Percentiles rank a stretch among this genome's conserved stretches.
Evolutionary conservation across 2,329 filamentous ascomycete genomes (phyloP).

Genomic region (Stagonosporopsis rhizophila): DNA sequence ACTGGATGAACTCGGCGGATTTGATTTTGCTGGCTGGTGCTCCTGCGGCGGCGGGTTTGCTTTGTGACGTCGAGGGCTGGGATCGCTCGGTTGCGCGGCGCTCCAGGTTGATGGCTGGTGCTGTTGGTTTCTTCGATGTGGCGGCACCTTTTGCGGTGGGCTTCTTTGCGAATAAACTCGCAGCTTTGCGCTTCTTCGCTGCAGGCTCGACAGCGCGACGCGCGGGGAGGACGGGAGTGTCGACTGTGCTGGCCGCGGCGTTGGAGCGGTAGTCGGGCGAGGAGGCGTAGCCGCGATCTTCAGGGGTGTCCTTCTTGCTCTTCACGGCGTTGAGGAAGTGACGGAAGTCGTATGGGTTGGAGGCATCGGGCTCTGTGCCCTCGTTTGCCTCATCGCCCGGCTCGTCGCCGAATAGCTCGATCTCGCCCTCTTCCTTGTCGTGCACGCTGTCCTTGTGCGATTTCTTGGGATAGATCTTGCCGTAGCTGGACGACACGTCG

Average conservation of each 20-base stretch:
- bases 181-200: constrained; percentile 40
- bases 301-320: constrained; percentile 44
- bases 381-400: constrained; percentile 34
- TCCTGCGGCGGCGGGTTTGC: constrained; percentile 27
- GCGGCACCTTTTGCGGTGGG: constrained; percentile 17
- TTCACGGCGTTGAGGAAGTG: constrained; percentile 51
- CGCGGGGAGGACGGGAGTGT: not conserved
- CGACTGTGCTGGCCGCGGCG: not conserved
- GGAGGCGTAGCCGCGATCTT: constrained; percentile 34
- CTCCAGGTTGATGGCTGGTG: constrained; percentile 47
- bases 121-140: constrained; percentile 30
- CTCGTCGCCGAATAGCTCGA: constrained; percentile 40
- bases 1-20: constrained; percentile 40
- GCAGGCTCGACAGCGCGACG: constrained; percentile 5
- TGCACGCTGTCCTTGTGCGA: constrained; percentile 30
- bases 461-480: constrained; percentile 63
- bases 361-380: constrained; percentile 47
- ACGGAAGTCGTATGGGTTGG: constrained; percentile 59
- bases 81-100: constrained; percentile 41
- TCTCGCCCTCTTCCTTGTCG: constrained; percentile 35
- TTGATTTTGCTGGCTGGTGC: constrained; percentile 38
- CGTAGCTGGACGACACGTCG: constrained; percentile 70
- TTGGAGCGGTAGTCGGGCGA: constrained; percentile 36
- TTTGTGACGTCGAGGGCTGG: constrained; percentile 15
- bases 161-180: constrained; percentile 25